Base-by-base conservation (phyloP, 176 grass and related monocot genomes). In the Aegilops speltoides region DNA sequence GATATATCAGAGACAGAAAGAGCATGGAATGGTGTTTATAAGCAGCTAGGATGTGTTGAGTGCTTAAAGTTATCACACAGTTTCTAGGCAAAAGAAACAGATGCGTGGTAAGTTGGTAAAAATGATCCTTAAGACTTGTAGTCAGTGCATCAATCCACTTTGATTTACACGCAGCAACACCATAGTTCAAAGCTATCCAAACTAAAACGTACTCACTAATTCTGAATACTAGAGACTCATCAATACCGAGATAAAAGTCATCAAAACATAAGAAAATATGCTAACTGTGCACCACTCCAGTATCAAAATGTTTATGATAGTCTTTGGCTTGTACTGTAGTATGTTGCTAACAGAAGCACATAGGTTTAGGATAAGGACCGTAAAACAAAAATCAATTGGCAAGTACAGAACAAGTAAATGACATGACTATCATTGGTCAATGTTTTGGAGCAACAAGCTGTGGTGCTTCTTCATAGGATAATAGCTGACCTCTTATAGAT, bases 301-400 rank as follows among this genome's bases (percentile, higher is more conserved):
- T 84, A 84, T 79, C 56, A 87, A 87, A 73, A 81, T 83, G 40
- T 37, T 74, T 82, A 57, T 68, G 9, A 61, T 14, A 36, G 11
- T 43, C 26, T 50, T 81, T 50, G 59, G 41, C 28, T 56, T 82
- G 48, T 75, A 33, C 15, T 31, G 16, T 38, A 73, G 14, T 36
- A 76, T 76, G 24, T 52, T 76, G 9, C 16, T 48, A 76, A 76
- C 48, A 17, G 43, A 29, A 76, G 25, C 7, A 24, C 15, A 45
- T 43, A 13, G 25, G 46, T 70, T 64, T 70, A 79, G 50, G 40
- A 82, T 33, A 60, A 70, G 22, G n/a, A 61, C 38, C n/a, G 33
- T 8, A n/a, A 32, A 57, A 46, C 5, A 56, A 86, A 41, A 79
- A 69, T 68, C 1, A 24, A 3, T 10, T 86, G 17, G 75, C 23